A percentile compares a stretch with the other conserved stretches of the same genome.
Evolutionary conservation across 1,284 basidiomycete species (phyloP).

Genomic region (Ustilago shanxiensis): DNA sequence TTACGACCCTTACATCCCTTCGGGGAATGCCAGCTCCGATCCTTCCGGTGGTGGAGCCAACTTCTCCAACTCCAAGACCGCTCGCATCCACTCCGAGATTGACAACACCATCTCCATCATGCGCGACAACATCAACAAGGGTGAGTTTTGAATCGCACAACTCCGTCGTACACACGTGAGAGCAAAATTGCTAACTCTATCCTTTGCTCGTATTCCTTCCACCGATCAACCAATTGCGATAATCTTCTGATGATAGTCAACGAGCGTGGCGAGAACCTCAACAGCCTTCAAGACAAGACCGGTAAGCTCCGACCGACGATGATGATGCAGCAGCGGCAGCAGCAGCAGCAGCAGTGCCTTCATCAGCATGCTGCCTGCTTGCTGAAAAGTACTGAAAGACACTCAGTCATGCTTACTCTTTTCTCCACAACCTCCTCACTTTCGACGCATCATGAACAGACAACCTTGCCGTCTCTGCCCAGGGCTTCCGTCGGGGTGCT

Average conservation of each 20-base stretch:
- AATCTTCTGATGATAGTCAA: slow-evolving; percentile 76
- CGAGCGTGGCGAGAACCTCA: slow-evolving; percentile 92
- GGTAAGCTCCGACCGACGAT: slow-evolving; percentile 76
- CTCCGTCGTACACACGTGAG: not conserved
- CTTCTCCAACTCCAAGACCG: slow-evolving; percentile 64
- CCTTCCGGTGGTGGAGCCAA: slow-evolving; percentile 51
- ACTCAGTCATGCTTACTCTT: slow-evolving; percentile 1
- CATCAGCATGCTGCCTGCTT: not conserved
- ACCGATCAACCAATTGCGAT: not conserved
- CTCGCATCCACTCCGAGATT: slow-evolving; percentile 68
- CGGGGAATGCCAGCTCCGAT: slow-evolving; percentile 56
- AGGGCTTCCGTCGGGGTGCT: slow-evolving; percentile 96
- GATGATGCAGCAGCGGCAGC: too few species aligned
- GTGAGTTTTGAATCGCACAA: slow-evolving; percentile 16
- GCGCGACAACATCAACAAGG: slow-evolving; percentile 86
- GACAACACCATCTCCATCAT: slow-evolving; percentile 79
- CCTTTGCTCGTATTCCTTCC: not conserved
- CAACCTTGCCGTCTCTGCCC: slow-evolving; percentile 96
- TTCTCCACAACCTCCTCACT: not conserved
- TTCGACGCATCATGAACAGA: slow-evolving; percentile 75
- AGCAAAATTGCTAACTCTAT: slow-evolving; percentile 3
- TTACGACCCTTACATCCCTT: slow-evolving; percentile 68
- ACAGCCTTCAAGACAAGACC: slow-evolving; percentile 96
- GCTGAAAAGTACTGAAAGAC: not conserved
- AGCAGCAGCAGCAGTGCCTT: not conserved